Evolutionary conservation across 2,329 filamentous ascomycete species (phyloP).

Genomic region (Alternaria panax): DNA sequence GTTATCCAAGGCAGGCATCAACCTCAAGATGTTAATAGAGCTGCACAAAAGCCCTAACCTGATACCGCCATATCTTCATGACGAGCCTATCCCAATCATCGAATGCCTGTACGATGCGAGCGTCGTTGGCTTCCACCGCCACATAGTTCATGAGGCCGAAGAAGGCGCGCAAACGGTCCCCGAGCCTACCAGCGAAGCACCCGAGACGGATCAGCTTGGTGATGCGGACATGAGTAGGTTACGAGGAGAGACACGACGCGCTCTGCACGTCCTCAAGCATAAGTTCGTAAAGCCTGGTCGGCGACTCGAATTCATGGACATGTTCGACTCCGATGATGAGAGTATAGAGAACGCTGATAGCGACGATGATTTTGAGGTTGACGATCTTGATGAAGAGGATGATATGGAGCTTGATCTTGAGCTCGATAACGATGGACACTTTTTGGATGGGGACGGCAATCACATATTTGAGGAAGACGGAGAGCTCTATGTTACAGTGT

Average conservation of each 20-base stretch:
- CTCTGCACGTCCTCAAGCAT: conserved; percentile 17
- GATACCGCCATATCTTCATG: conserved; percentile 45
- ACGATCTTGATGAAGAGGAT: conserved; percentile 14
- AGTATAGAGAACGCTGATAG: background rate
- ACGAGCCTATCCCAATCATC: conserved; percentile 33
- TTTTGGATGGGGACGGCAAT: conserved; percentile 11
- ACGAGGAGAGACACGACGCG: conserved; percentile 16
- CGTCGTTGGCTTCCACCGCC: conserved; percentile 56
- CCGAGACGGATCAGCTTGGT: conserved; percentile 37
- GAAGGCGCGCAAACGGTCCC: background rate
- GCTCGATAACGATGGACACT: conserved; percentile 25
- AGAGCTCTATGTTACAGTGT: conserved; percentile 14
- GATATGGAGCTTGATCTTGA: conserved; percentile 22
- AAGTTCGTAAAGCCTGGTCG: conserved; percentile 13
- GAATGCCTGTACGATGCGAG: conserved; percentile 40
- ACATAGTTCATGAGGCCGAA: conserved; percentile 11
- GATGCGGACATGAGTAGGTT: conserved; percentile 23
- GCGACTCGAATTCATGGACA: background rate
- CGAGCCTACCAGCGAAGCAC: conserved; percentile 9
- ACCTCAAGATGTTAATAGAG: conserved; percentile 38
- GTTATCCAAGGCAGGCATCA: conserved; percentile 36
- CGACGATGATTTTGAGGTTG: conserved; percentile 3
- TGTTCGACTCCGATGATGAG: conserved; percentile 7
- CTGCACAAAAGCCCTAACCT: conserved; percentile 27
- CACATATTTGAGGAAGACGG: conserved; percentile 18